Percentiles rank a stretch among this genome's conserved stretches.
phyloP scores from a whole-genome alignment of 2,329 filamentous ascomycete genomes.

The Colletotrichum cordylinicola region DNA sequence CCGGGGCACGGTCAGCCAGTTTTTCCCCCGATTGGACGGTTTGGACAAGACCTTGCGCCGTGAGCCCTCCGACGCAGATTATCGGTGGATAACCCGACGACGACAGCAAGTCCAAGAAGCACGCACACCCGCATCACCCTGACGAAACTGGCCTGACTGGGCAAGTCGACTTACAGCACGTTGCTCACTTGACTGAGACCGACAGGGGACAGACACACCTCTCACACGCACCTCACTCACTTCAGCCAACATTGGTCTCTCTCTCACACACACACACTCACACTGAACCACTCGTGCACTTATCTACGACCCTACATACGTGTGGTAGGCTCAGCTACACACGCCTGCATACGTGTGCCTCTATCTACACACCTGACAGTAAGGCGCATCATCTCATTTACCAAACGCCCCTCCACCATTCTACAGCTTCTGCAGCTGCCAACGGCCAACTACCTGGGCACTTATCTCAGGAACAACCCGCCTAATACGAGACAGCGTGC shows the following conservation, averaged over 20 bases:
- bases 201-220: not conserved
- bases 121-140: constrained; percentile 17
- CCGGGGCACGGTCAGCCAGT: constrained; percentile 11
- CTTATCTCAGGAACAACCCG: constrained; percentile 16
- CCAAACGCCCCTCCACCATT: constrained; percentile 7
- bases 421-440: constrained; percentile 18
- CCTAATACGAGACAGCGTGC: constrained; percentile 5
- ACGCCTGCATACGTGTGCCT: not conserved
- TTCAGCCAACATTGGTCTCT: not conserved
- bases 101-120: constrained; percentile 10
- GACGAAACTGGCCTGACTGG: constrained; percentile 13
- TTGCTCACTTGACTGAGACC: constrained; percentile 17
- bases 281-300: not conserved
- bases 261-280: not conserved
- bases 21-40: constrained; percentile 17
- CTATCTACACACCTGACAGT: constrained; percentile 7
- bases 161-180: constrained; percentile 16
- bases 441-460: constrained; percentile 4
- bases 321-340: not conserved
- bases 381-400: not conserved
- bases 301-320: not conserved
- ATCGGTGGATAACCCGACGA: constrained; percentile 12
- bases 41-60: not conserved
- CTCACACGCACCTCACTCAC: not conserved
- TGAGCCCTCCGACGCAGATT: constrained; percentile 8